These are phyloP conservation scores for Dionaea muscipula DNA, from an alignment of 179 eudicot genomes.

Conservation along the genomic window DNA sequence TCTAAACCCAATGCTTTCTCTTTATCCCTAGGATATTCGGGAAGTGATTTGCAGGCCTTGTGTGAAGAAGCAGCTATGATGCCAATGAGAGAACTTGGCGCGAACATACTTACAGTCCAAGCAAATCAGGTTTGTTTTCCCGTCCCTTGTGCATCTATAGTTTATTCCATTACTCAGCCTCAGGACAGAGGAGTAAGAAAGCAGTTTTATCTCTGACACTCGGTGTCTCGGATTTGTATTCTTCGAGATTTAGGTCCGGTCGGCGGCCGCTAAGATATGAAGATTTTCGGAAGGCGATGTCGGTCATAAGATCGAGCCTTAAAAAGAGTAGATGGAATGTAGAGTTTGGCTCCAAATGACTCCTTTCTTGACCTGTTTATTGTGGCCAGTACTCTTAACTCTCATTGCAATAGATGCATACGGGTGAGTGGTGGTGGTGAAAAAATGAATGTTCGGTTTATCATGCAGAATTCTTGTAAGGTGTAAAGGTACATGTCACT, in stretches of 20 bases:
- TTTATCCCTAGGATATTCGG: constrained; percentile 97
- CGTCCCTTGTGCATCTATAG: background rate
- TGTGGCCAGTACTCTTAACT: too few relatives aligned
- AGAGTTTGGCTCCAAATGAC: constrained; percentile 69
- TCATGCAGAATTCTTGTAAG: too few relatives aligned
- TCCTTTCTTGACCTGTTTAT: too few relatives aligned
- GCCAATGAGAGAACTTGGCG: constrained; percentile 95
- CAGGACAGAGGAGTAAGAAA: background rate
- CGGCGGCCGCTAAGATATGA: constrained; percentile 49
- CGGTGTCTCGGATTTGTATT: background rate
- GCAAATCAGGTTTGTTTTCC: constrained; percentile 55
- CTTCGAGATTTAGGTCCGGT: constrained; percentile 45
- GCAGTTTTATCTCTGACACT: background rate
- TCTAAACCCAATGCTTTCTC: too few relatives aligned
- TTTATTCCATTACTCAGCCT: background rate
- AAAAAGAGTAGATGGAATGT: constrained; percentile 77
- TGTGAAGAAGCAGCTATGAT: constrained; percentile 99
- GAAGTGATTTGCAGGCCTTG: constrained; percentile 87
- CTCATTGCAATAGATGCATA: too few relatives aligned
- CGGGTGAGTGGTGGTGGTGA: too few relatives aligned
- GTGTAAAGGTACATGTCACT: too few relatives aligned
- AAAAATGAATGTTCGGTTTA: too few relatives aligned
- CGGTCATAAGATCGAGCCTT: constrained; percentile 79
- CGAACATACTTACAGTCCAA: constrained; percentile 62
- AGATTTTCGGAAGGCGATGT: constrained; percentile 69